Evolutionary conservation across 2,329 filamentous ascomycete genomes (phyloP).

Genomic region (Claviceps cyperi): DNA sequence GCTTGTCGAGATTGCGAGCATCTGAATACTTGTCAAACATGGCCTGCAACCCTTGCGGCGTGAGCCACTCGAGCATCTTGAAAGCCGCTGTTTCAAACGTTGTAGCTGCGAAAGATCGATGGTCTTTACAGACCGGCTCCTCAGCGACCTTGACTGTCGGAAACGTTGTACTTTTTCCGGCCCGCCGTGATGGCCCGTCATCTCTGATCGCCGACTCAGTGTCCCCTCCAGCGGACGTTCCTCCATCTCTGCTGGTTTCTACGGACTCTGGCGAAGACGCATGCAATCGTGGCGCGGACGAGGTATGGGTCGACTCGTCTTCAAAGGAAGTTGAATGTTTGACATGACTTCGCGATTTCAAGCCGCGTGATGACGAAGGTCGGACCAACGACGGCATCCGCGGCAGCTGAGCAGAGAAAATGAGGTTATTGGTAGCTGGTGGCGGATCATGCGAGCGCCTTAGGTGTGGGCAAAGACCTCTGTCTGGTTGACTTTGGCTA

Average conservation of each 20-base stretch:
- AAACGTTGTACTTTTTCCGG: not conserved
- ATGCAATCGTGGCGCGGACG: not conserved
- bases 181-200: not conserved
- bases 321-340: not conserved
- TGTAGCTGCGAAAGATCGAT: conserved; percentile 46
- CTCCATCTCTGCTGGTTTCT: not conserved
- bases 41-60: conserved; percentile 38
- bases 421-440: conserved; percentile 31
- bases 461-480: conserved; percentile 47
- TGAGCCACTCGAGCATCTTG: conserved; percentile 59
- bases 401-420: conserved; percentile 24
- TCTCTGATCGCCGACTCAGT: not conserved
- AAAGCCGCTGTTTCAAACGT: conserved; percentile 51
- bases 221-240: not conserved
- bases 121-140: conserved; percentile 35
- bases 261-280: not conserved
- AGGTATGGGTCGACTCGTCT: not conserved
- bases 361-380: not conserved
- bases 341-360: not conserved
- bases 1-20: conserved; percentile 3
- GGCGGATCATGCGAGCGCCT: conserved; percentile 27
- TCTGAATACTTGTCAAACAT: conserved; percentile 26
- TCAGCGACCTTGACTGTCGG: conserved; percentile 28
- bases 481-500: conserved; percentile 62
- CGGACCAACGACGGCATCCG: conserved; percentile 3